Conservation (phyloP, 2,329 filamentous ascomycete genomes). For the Monascus ruber region DNA sequence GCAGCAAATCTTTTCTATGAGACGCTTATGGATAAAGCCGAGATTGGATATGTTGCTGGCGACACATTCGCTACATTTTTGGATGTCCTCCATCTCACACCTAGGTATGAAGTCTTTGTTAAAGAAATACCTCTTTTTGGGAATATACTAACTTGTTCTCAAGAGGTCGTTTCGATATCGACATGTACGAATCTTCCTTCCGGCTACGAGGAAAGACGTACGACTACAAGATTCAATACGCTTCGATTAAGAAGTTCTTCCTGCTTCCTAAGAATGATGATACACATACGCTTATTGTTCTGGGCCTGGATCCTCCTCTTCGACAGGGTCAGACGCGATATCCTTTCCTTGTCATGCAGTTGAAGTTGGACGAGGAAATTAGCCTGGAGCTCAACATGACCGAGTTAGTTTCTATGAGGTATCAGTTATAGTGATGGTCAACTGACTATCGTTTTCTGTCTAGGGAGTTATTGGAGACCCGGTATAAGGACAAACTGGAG, state of each 20-base stretch:
- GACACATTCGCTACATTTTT: slow-evolving; percentile 96
- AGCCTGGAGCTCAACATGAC: slow-evolving; percentile 94
- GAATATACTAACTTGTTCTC: slow-evolving; percentile 8
- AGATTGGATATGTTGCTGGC: slow-evolving; percentile 97
- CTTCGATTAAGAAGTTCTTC: slow-evolving; percentile 98
- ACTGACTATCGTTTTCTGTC: slow-evolving; percentile 4
- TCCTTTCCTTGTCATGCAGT: slow-evolving; percentile 97
- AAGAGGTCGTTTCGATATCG: slow-evolving; percentile 98
- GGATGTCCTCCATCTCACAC: slow-evolving; percentile 92
- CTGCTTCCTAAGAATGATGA: slow-evolving; percentile 97
- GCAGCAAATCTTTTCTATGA: slow-evolving; percentile 97
- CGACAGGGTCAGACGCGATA: slow-evolving; percentile 96
- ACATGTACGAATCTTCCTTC: slow-evolving; percentile 98
- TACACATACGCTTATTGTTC: slow-evolving; percentile 84
- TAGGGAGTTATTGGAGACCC: slow-evolving; percentile 61
- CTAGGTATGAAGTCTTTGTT: slow-evolving; percentile 47
- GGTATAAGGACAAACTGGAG: slow-evolving; percentile 83
- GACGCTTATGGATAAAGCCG: slow-evolving; percentile 93
- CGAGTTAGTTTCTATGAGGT: slow-evolving; percentile 37
- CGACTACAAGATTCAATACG: slow-evolving; percentile 99
- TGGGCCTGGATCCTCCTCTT: slow-evolving; percentile 87
- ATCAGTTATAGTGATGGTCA: background rate
- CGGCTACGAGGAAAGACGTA: slow-evolving; percentile 96
- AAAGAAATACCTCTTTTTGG: slow-evolving; percentile 4
- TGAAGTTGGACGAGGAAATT: slow-evolving; percentile 95